A percentile compares a stretch with the other conserved stretches of the same genome.
These are phyloP conservation scores for Musa troglodytarum DNA, from an alignment of 176 grass and related monocot genomes.

Conservation along the genomic window DNA sequence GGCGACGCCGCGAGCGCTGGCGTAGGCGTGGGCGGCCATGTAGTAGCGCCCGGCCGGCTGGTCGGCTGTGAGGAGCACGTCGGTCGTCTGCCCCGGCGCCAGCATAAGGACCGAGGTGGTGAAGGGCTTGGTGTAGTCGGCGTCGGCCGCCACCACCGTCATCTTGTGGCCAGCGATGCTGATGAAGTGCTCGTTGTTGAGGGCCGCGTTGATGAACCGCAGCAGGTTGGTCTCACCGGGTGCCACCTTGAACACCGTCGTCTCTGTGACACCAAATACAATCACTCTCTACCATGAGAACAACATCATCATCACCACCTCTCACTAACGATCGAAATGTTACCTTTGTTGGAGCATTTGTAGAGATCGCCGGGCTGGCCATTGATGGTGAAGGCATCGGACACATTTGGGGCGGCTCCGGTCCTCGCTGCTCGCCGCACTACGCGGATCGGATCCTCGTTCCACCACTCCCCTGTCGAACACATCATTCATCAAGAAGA, in stretches of 20 bases:
- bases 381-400: constrained; percentile 10
- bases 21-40: neutral
- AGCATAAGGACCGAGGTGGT: constrained; percentile 8
- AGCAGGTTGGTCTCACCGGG: constrained; percentile 1
- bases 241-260: neutral
- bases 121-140: constrained; percentile 1
- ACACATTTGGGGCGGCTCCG: constrained; percentile 6
- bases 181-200: constrained; percentile 12
- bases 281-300: neutral
- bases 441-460: neutral
- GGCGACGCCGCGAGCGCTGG: neutral
- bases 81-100: constrained; percentile 8
- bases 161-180: constrained; percentile 7
- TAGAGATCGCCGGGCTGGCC: constrained; percentile 14
- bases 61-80: constrained; percentile 13
- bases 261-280: neutral
- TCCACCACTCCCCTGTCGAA: constrained; percentile 9
- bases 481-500: neutral
- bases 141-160: constrained; percentile 10
- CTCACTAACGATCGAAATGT: neutral
- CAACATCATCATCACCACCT: no score
- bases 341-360: neutral
- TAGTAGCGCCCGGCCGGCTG: constrained; percentile 9
- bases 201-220: constrained; percentile 10
- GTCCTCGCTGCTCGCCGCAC: neutral